phyloP scores from a whole-genome alignment of 129 eudicot species.

The Helianthus annuus region HanXRQr2.0-SUNRISE NC_035436.2:102385643-102386142 shows the following conservation, averaged over 20 bases:
- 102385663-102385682: conserved; percentile 56
- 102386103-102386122: conserved; percentile 94
- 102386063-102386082: conserved; percentile 68
- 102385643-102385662: conserved; percentile 62
- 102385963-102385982: not conserved
- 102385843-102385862: not conserved
- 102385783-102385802: conserved; percentile 91
- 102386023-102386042: not conserved
- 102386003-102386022: not conserved
- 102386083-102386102: conserved; percentile 58
- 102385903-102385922: too few species aligned
- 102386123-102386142: conserved; percentile 84
- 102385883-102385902: too few species aligned
- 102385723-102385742: conserved; percentile 91
- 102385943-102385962: not conserved
- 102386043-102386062: conserved; percentile 50
- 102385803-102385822: conserved; percentile 87
- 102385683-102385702: conserved; percentile 80
- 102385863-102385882: too few species aligned
- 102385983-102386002: not conserved
- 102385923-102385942: too few species aligned
- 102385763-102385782: conserved; percentile 74
- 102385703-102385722: conserved; percentile 66
- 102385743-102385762: conserved; percentile 82
- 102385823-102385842: conserved; percentile 32